These are phyloP conservation scores for Climacium dendroides DNA, from an alignment of 225 moss, liverwort and hornwort species.

Conservation along the genomic window DNA sequence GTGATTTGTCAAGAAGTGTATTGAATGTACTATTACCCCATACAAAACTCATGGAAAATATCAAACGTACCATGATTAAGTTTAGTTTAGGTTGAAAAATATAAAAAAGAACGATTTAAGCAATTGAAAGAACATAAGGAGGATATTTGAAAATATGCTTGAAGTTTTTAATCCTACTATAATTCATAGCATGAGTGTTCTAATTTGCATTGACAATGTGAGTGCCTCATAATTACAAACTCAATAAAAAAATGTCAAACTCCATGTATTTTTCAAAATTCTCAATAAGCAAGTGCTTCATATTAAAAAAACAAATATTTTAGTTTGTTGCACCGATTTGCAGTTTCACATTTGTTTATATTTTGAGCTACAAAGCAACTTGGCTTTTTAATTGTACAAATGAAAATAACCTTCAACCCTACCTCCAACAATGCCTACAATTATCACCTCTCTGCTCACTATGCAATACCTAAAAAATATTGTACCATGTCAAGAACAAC, in stretches of 20 bases:
- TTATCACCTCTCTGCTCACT: too few species aligned
- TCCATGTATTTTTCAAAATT: background rate
- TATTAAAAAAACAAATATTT: background rate
- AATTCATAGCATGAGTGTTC: background rate
- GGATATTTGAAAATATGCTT: background rate
- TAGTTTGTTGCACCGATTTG: background rate
- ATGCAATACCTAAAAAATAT: too few species aligned
- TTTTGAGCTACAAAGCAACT: background rate
- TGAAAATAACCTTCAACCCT: too few species aligned
- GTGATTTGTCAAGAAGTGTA: background rate
- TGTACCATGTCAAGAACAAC: too few species aligned
- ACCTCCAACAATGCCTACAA: too few species aligned
- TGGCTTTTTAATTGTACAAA: background rate
- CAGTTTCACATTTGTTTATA: background rate
- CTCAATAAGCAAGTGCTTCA: background rate
- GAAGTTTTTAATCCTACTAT: background rate
- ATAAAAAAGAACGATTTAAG: background rate
- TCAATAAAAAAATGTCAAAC: background rate
- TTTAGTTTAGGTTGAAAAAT: background rate
- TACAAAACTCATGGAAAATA: fast-evolving
- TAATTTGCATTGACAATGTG: background rate
- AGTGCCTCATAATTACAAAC: background rate
- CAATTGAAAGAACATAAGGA: background rate
- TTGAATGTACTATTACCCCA: fast-evolving
- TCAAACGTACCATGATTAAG: background rate